phyloP scores from a whole-genome alignment of 2,329 filamentous ascomycete species.

The Trichophyton equinum region DNA sequence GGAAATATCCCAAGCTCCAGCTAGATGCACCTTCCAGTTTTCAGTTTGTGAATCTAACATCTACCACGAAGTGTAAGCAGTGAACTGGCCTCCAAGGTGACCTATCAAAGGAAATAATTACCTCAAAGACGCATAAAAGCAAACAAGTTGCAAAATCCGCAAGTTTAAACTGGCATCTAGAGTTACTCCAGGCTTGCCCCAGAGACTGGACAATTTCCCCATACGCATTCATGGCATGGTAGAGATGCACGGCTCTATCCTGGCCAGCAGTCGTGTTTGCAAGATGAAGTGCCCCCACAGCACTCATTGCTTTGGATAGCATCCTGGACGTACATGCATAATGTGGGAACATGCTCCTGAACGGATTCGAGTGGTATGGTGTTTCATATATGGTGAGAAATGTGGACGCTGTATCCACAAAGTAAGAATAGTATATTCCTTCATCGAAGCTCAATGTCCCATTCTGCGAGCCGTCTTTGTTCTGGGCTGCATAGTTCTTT shows the following conservation, averaged over 20 bases:
- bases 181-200: conserved; percentile 11
- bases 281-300: conserved; percentile 30
- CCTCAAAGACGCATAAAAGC: conserved; percentile 25
- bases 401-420: conserved; percentile 24
- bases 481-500: background rate
- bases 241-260: conserved; percentile 25
- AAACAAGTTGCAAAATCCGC: conserved; percentile 26
- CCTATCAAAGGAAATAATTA: conserved; percentile 11
- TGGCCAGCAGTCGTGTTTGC: conserved; percentile 25
- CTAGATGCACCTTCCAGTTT: conserved; percentile 29
- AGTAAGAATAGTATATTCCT: conserved; percentile 27
- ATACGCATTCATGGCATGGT: conserved; percentile 29
- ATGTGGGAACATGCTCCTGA: conserved; percentile 23
- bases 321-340: conserved; percentile 24
- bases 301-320: conserved; percentile 29
- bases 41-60: conserved; percentile 29
- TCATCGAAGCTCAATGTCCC: conserved; percentile 6
- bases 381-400: conserved; percentile 28
- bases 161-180: conserved; percentile 14
- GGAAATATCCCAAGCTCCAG: conserved; percentile 30
- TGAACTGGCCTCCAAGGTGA: too few species aligned
- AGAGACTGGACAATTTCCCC: conserved; percentile 27
- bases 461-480: too few species aligned
- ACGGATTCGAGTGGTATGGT: conserved; percentile 27
- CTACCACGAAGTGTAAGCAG: conserved; percentile 11